Evolutionary conservation across 345 rosid genomes (phyloP).

Genomic region (Mercurialis annua): DNA sequence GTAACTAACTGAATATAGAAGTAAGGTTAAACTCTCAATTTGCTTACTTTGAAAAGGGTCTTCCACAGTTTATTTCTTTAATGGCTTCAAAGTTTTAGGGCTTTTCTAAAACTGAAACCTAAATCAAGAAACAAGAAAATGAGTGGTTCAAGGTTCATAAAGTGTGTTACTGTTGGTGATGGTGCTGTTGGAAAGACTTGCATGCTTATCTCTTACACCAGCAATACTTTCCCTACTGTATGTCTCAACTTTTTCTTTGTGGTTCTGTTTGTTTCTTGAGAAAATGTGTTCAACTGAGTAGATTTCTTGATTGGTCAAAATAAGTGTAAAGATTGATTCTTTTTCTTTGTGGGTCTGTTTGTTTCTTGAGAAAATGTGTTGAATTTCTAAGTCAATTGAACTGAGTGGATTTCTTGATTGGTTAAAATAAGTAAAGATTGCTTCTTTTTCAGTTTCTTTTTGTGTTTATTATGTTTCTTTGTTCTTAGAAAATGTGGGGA

Average conservation of each 20-base stretch:
- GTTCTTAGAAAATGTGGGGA: not conserved
- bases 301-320: not conserved
- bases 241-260: conserved; percentile 5
- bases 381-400: too few relatives aligned
- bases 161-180: conserved; percentile 78
- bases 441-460: too few relatives aligned
- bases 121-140: conserved; percentile 16
- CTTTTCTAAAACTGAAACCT: not conserved
- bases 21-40: too few relatives aligned
- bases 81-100: conserved; percentile 5
- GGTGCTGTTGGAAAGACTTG: conserved; percentile 84
- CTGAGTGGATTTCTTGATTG: too few relatives aligned
- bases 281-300: conserved; percentile 1
- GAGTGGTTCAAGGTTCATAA: conserved; percentile 73
- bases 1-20: too few relatives aligned
- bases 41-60: not conserved
- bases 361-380: conserved; percentile 9
- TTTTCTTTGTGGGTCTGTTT: not conserved
- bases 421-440: too few relatives aligned
- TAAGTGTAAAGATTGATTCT: not conserved
- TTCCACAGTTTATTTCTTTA: too few relatives aligned
- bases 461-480: too few relatives aligned
- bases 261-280: conserved; percentile 18
- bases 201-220: conserved; percentile 72
- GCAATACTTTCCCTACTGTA: conserved; percentile 76